These are phyloP conservation scores for Picochlorum costavermella DNA, from an alignment of 139 green algal genomes.

Conservation along the genomic window DNA sequence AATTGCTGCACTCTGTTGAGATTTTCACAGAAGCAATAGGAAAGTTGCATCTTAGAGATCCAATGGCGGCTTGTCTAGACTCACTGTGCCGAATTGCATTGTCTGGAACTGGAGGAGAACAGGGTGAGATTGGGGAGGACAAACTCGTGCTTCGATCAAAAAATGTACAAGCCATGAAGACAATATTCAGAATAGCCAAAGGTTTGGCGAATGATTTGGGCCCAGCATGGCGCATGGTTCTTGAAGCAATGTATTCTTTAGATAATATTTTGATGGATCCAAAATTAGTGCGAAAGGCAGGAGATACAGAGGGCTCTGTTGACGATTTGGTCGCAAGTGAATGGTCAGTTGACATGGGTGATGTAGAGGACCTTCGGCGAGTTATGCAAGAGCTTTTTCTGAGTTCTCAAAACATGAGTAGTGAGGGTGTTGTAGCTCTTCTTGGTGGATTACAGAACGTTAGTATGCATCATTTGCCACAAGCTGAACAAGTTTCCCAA, in stretches of 20 bases:
- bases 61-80: conserved; percentile 61
- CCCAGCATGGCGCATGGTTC: conserved; percentile 48
- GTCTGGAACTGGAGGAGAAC: conserved; percentile 5
- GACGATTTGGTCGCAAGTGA: conserved; percentile 2
- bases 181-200: conserved; percentile 76
- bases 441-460: conserved; percentile 40
- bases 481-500: conserved; percentile 18
- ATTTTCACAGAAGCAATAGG: conserved; percentile 42
- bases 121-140: background rate
- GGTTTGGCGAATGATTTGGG: conserved; percentile 50
- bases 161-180: conserved; percentile 72
- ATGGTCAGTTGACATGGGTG: conserved; percentile 15
- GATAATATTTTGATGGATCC: conserved; percentile 63
- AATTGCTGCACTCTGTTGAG: conserved; percentile 47
- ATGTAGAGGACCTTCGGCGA: conserved; percentile 47
- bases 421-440: conserved; percentile 52
- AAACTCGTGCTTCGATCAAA: conserved; percentile 49
- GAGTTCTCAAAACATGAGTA: conserved; percentile 42
- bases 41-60: conserved; percentile 45
- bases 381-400: conserved; percentile 62
- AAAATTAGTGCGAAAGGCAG: conserved; percentile 23
- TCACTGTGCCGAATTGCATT: conserved; percentile 68
- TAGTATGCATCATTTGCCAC: conserved; percentile 28
- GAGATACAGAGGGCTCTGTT: background rate
- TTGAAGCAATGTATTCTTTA: conserved; percentile 62